These are phyloP conservation scores for Strobilomyces confusus DNA, from an alignment of 768 basidiomycete species.

Conservation along the genomic window DNA sequence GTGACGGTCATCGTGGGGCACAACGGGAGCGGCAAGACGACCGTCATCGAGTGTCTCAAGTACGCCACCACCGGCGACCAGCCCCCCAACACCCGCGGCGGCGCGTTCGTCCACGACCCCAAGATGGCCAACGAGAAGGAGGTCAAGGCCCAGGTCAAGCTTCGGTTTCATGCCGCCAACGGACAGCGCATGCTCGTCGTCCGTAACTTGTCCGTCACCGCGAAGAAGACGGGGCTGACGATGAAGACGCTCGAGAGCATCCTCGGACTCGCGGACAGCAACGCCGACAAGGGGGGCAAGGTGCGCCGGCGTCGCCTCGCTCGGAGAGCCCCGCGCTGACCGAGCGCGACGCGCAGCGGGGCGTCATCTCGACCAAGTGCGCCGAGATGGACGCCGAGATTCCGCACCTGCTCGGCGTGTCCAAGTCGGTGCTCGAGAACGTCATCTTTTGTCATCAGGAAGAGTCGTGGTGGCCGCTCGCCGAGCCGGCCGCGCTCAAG, in stretches of 20 bases:
- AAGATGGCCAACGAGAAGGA: conserved; percentile 99
- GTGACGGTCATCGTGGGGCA: conserved; percentile 98
- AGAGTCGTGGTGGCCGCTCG: conserved; percentile 96
- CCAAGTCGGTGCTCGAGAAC: conserved; percentile 97
- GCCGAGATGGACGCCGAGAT: conserved; percentile 96
- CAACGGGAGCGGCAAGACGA: conserved; percentile 98
- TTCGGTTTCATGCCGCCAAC: conserved; percentile 89
- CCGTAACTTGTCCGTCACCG: conserved; percentile 86
- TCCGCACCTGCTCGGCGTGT: conserved; percentile 89
- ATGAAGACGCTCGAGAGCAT: conserved; percentile 99
- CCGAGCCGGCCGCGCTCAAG: conserved; percentile 87
- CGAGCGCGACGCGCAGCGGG: conserved; percentile 52
- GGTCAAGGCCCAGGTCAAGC: conserved; percentile 96
- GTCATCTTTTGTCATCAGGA: conserved; percentile 99
- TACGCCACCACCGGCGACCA: conserved; percentile 98
- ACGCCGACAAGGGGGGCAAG: conserved; percentile 68
- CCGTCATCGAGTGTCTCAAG: conserved; percentile 98
- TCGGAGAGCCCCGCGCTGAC: neutral
- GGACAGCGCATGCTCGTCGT: conserved; percentile 87
- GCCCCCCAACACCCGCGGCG: conserved; percentile 94
- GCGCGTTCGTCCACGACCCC: conserved; percentile 98
- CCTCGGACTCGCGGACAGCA: conserved; percentile 65
- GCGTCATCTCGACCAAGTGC: conserved; percentile 93
- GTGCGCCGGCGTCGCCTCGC: conserved; percentile 35
- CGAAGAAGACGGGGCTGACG: conserved; percentile 88